Evolutionary conservation across 176 grass and related monocot genomes (phyloP).

Genomic region (Leersia perrieri): DNA sequence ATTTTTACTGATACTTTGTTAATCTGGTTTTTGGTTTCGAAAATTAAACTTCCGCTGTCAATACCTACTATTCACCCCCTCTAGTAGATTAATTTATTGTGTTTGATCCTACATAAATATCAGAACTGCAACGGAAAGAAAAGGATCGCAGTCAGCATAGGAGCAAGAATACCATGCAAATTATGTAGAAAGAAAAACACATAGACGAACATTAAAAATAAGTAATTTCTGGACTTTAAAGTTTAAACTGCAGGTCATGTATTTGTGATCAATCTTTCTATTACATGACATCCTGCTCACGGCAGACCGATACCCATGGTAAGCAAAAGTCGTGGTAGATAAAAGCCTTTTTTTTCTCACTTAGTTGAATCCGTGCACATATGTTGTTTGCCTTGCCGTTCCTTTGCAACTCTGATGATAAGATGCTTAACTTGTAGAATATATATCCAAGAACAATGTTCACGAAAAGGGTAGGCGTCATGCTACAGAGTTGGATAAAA

Average conservation of each 20-base stretch:
- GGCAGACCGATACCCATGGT: too few species aligned
- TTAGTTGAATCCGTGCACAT: not conserved
- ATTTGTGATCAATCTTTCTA: not conserved
- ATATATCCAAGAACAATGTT: slow-evolving; percentile 19
- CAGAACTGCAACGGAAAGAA: not conserved
- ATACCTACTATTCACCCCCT: too few species aligned
- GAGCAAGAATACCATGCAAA: not conserved
- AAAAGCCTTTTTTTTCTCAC: not conserved
- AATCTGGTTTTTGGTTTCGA: too few species aligned
- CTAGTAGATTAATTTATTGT: too few species aligned
- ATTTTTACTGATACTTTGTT: too few species aligned
- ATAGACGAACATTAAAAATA: too few species aligned
- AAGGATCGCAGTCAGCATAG: not conserved
- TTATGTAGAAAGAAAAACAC: not conserved
- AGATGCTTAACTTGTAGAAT: not conserved
- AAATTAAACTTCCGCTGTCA: too few species aligned
- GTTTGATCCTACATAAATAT: too few species aligned
- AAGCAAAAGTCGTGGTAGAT: not conserved
- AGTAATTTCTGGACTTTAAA: not conserved
- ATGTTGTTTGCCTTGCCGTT: not conserved
- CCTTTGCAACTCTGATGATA: slow-evolving; percentile 1
- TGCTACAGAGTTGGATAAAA: not conserved
- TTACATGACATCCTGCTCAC: too few species aligned
- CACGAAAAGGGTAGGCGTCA: not conserved
- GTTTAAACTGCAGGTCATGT: not conserved